Evolutionary conservation across 73 alveolate genomes (phyloP), one percentile per base, ranked within the genome.

Genomic region (Paramecium biaurelia): DNA sequence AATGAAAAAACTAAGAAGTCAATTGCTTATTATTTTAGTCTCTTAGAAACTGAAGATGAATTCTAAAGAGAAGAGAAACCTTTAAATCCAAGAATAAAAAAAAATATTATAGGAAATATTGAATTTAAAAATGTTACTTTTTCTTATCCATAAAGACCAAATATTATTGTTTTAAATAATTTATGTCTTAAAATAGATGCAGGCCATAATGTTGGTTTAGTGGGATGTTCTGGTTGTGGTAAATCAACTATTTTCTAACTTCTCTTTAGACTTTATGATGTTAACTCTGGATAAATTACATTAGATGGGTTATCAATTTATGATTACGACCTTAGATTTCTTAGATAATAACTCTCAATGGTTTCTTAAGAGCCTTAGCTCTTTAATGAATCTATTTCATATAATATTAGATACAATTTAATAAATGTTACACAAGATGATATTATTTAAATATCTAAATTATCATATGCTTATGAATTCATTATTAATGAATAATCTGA

Each of bases 211-310:
- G 93, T 97, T 24, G 99, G 99, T 70, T 92, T 98, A 43, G 99
- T 98, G 37, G 99, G 99, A 7, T 96, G 95, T 70, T 95, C 99
- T 15, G 99, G 99, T 2, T 94, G 99, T 37, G 99, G 99, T 47
- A 98, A 98, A 93, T 90, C 98, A 76, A 97, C 99, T 49, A 76
- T 95, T 58, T 95, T 95, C 8, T 43, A 92, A 92, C 96, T 26
- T 35, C 99, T 98, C 3, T 67, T 93, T 74, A 92, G 99, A 85
- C 95, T 95, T 74, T 98, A 98, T 92, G 99, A 98, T 79, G 95
- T 94, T 34, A 88, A 82, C 9, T 92, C 74, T 18, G 98, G 98
- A 43, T 93, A 86, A 92, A 92, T 97, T 14, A 87, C 92, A 7
- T 63, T 97, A 32, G 98, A 96, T 93, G 99, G 98, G 4, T 45